Evolutionary conservation across 495 filamentous ascomycete genomes (phyloP).

Genomic region (Aspergillus bridgeri): DNA sequence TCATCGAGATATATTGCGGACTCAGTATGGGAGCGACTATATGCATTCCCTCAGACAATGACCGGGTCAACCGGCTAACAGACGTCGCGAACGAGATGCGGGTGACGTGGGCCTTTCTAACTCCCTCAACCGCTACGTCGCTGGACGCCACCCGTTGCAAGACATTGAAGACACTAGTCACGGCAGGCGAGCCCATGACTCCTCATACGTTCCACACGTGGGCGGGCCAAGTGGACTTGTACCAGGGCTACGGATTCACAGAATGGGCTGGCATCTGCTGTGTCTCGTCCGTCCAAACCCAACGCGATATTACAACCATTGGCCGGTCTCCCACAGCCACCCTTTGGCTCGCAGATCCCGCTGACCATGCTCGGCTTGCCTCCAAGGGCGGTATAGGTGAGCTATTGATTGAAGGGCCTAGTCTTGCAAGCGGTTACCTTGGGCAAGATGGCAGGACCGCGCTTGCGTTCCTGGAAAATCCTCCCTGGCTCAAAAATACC

Average conservation of each 20-base stretch:
- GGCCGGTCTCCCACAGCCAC: neutral
- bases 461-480: neutral
- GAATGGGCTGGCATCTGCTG: neutral
- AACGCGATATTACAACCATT: neutral
- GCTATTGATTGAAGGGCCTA: neutral
- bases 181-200: neutral
- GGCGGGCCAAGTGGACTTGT: neutral
- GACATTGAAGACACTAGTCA: neutral
- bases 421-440: neutral
- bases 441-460: neutral
- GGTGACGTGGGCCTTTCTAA: neutral
- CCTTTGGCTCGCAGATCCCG: neutral
- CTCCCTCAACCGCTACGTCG: neutral
- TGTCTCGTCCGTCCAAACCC: neutral
- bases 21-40: neutral
- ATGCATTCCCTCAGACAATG: neutral
- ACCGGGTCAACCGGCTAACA: neutral
- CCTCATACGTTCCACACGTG: neutral
- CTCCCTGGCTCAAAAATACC: neutral
- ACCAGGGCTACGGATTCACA: neutral
- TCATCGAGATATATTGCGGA: constrained; percentile 1
- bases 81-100: neutral
- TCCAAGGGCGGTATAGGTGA: neutral
- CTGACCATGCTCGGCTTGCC: neutral
- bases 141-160: neutral